A percentile compares a stretch with the other conserved stretches of the same genome.
phyloP scores from a whole-genome alignment of 1,284 basidiomycete genomes.

The Rhodotorula sp. region DNA sequence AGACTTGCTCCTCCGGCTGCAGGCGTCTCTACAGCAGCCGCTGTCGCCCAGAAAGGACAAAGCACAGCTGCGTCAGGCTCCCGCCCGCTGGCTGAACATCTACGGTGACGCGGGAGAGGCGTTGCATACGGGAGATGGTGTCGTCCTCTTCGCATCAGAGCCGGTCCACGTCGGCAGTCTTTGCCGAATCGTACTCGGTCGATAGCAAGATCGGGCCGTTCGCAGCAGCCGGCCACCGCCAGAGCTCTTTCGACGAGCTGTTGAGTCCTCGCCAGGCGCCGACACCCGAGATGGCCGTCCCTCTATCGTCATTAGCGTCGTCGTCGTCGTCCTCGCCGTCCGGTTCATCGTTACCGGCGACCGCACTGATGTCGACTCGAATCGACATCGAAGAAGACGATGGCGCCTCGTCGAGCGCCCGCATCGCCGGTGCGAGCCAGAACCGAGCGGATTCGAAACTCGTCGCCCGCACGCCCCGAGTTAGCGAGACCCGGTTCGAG shows the following conservation, averaged over 20 bases:
- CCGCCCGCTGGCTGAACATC: too few species aligned
- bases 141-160: background rate
- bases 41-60: too few species aligned
- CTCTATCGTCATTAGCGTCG: background rate
- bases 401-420: background rate
- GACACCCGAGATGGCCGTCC: slow-evolving; percentile 1
- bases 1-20: too few species aligned
- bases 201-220: background rate
- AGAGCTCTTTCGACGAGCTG: background rate
- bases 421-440: background rate
- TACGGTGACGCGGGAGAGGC: too few species aligned
- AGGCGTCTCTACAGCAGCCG: too few species aligned
- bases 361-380: background rate
- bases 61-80: too few species aligned
- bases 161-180: background rate
- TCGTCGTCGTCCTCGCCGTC: background rate
- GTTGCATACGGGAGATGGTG: too few species aligned
- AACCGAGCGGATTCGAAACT: background rate
- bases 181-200: background rate
- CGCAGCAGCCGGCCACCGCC: background rate
- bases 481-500: background rate
- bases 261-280: background rate
- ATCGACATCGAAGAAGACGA: background rate
- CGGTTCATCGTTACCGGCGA: background rate
- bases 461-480: background rate